Base-by-base conservation (phyloP, 768 basidiomycete genomes). In the Auriscalpium orientale region DNA sequence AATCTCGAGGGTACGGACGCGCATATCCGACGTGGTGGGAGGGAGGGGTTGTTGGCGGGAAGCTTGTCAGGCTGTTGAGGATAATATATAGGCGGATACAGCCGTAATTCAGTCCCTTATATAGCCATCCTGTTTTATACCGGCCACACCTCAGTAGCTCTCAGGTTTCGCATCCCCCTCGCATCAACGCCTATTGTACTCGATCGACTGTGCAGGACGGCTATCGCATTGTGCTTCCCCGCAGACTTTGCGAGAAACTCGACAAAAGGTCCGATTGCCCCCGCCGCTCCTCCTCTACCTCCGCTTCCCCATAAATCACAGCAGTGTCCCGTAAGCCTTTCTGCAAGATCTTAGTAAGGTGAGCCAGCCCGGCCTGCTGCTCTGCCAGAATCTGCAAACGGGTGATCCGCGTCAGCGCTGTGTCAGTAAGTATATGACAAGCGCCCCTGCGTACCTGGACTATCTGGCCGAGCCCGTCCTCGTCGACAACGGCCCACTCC, bases 1-100 rank as follows among this genome's bases (percentile, higher is more conserved):
- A 67, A 97, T 97, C 75, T 95, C 93, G 46, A 95, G 81, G 4
- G 91, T 92, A 57, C 89, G 81, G 69, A 89, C 90, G 58, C 90
- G 85, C 91, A 94, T 94, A 36, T 35, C 58, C 60, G 58, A 44
- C 13, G 51, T 9, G 33, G 40, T 46, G 10, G 43, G 54, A n/a
- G 22, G 53, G 43, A 37, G 22, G 49, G 35, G 37, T 33, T 33
- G 51, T 28, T 51, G 46, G 15, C 36, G 47, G 47, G 43, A 9
- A 49, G 43, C 44, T 37, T 50, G 53, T n/a, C 15, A 18, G 38
- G 46, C 20, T 15, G 46, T 12, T 34, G 40, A 28, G 50, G 28
- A 40, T 40, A 28, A 28, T 28, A 28, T 28, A 28, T 28, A 28
- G 28, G 28, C 28, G 28, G 28, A 28, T 28, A 28, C 28, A 28